phyloP scores from a whole-genome alignment of 176 grass and related monocot genomes.

The Puya raimondii region DNA sequence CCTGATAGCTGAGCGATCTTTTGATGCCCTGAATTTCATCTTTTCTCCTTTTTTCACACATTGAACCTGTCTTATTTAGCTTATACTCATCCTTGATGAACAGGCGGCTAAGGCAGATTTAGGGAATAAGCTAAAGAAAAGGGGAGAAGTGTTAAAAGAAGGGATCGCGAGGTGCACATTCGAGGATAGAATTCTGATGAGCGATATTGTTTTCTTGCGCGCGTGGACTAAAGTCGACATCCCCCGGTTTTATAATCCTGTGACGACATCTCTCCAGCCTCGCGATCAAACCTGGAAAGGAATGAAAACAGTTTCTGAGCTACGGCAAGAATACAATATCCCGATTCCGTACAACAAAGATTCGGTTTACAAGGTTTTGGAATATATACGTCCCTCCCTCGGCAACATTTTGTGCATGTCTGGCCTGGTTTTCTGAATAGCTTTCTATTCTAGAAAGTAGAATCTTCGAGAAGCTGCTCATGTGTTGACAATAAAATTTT shows the following conservation, averaged over 20 bases:
- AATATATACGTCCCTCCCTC: not conserved
- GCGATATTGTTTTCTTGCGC: constrained; percentile 91
- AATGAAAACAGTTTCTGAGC: constrained; percentile 77
- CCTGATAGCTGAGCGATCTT: no score
- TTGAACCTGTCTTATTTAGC: not conserved
- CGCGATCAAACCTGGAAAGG: constrained; percentile 59
- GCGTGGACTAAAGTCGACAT: constrained; percentile 86
- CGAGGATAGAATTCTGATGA: constrained; percentile 97
- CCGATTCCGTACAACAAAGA: constrained; percentile 75
- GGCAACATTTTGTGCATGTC: not conserved
- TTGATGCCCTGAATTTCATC: no score
- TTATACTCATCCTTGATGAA: not conserved
- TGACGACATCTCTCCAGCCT: constrained; percentile 69
- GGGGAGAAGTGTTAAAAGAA: constrained; percentile 54
- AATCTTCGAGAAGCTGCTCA: not conserved
- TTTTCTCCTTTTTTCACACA: no score
- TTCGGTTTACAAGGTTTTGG: constrained; percentile 71
- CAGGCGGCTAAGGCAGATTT: constrained; percentile 72
- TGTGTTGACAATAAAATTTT: no score
- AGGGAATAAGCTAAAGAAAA: constrained; percentile 56
- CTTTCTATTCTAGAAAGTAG: not conserved
- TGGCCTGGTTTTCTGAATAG: not conserved
- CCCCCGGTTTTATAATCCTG: constrained; percentile 49
- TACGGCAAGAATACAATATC: constrained; percentile 49
- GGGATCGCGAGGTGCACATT: constrained; percentile 95